Base-by-base conservation (phyloP, 352 stramenopile genomes). In the Globisporangium heterothallicum region DNA sequence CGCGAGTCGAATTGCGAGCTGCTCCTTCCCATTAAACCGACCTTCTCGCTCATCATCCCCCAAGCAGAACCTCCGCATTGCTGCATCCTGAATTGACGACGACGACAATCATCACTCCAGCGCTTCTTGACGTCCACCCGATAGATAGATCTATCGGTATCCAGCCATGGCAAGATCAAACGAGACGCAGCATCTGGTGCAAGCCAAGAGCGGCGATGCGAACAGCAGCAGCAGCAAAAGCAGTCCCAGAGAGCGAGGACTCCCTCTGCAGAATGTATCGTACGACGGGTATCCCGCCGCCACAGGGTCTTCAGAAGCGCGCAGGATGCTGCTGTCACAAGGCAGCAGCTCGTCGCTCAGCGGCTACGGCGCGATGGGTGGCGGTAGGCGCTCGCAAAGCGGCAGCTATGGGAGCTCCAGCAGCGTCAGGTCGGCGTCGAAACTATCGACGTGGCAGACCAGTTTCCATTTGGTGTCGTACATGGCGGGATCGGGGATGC, bases 401-500 rank as follows among this genome's bases (percentile, higher is more conserved):
- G 54, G 54, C 34, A 68, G 63, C 44, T 51, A 61, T 14, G 55
- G 60, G 46, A 66, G 55, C 14, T 65, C 61, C 38, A 62, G 67
- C 22, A 56, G 48, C 29, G 46, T 58, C 16, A 58, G 54, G n/a
- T 40, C 22, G 27, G 42, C 58, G 26, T 44, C 49, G 40, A 59
- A 68, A 14, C 61, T 89, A 16, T 73, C 66, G 30, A 65, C 71
- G 45, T 86, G 72, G 74, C 74, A 90, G 71, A 77, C 68, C 16
- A 71, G 73, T 34, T 87, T 72, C 49, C 80, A 88, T 43, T 48
- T 91, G 42, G 61, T 88, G 53, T 88, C 80, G 27, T 91, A 83
- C 61, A 86, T 86, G 53, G 78, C 76, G 13, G 80, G 80, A 57
- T 82, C 77, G 4, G 80, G 80, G 0, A 80, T 91, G 68, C 61